Evolutionary conservation across 495 filamentous ascomycete species (phyloP), one percentile per base, ranked within the genome.

Genomic region (Amphirosellinia nigrospora): DNA sequence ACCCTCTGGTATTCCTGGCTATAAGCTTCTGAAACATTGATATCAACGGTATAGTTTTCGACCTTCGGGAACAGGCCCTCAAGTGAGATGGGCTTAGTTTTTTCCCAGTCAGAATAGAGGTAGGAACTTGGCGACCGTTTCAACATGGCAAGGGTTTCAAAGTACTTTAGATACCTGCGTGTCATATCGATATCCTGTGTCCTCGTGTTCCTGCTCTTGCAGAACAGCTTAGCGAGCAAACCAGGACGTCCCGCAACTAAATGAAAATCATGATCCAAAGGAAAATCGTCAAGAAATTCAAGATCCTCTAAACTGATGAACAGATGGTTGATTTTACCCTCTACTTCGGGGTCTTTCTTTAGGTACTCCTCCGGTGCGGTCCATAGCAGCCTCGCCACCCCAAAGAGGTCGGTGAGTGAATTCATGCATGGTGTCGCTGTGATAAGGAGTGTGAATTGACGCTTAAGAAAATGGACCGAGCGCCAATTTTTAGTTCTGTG

Each of bases 401-500:
- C 75, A 0, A 78, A 60, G 28, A 78, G 64, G 38, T 78, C 75
- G 23, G 34, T 41, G 21, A 78, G 28, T 5, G 67, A 13, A 13
- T 76, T 76, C 72, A 73, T 69, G 53, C 66, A 75, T 4, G 75
- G 75, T 9, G 73, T 78, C 0, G 75, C 75, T 2, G 74, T 78
- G 13, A 78, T 68, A 4, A 78, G 66, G 5, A 78, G 70, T 5
- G 74, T 76, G 56, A 70, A 76, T 5, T 74, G 43, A 9, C 74
- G 73, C 9, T 76, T 19, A 19, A 77, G 53, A 0, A 76, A 50
- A 28, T 65, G 46, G 19, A 78, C 64, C 0, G 75, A 78, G 32
- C 72, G 68, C 72, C 70, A 75, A 19, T 70, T 70, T 4, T 50
- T 52, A 0, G 75, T 76, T 0, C 19, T 7, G 0, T 53, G 28